These are phyloP conservation scores for Pleurotus giganteus DNA, from an alignment of 768 basidiomycete species.

Conservation along the genomic window DNA sequence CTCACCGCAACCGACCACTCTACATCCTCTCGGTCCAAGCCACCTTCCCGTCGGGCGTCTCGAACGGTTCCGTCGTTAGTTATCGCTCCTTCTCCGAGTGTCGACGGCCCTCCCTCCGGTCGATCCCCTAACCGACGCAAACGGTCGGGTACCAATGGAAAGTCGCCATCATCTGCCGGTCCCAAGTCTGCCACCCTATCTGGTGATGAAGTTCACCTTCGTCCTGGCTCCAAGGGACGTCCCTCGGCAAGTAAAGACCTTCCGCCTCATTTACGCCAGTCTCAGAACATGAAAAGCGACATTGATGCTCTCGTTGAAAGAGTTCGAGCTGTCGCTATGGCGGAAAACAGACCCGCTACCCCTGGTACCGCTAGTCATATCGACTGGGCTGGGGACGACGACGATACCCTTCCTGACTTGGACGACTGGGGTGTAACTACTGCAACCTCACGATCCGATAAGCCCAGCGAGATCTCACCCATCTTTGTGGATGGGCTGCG, in stretches of 20 bases:
- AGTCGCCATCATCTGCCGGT: conserved; percentile 20
- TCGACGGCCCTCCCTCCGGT: conserved; percentile 27
- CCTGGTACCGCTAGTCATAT: conserved; percentile 66
- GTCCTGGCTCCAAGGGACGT: conserved; percentile 27
- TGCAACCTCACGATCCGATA: conserved; percentile 22
- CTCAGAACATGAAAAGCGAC: conserved; percentile 52
- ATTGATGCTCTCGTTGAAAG: conserved; percentile 80
- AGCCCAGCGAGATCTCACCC: conserved; percentile 50
- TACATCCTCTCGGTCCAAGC: conserved; percentile 26
- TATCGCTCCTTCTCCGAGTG: conserved; percentile 13
- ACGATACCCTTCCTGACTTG: conserved; percentile 77
- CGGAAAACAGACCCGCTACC: conserved; percentile 59
- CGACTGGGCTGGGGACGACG: conserved; percentile 89
- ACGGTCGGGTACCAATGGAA: conserved; percentile 42
- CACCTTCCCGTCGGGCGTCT: conserved; percentile 31
- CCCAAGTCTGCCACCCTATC: conserved; percentile 32
- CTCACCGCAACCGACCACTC: conserved; percentile 20
- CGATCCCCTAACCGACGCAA: conserved; percentile 47
- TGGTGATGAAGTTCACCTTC: conserved; percentile 31
- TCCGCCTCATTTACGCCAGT: conserved; percentile 51
- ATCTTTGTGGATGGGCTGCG: conserved; percentile 63
- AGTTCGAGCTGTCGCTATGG: conserved; percentile 73
- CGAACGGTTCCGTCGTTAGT: conserved; percentile 16
- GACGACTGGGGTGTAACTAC: conserved; percentile 81
- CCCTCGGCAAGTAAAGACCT: conserved; percentile 48